Percentiles rank a stretch among this genome's conserved stretches.
Conservation (phyloP, 306 rosid species). For the Astragalus membranaceus region DNA sequence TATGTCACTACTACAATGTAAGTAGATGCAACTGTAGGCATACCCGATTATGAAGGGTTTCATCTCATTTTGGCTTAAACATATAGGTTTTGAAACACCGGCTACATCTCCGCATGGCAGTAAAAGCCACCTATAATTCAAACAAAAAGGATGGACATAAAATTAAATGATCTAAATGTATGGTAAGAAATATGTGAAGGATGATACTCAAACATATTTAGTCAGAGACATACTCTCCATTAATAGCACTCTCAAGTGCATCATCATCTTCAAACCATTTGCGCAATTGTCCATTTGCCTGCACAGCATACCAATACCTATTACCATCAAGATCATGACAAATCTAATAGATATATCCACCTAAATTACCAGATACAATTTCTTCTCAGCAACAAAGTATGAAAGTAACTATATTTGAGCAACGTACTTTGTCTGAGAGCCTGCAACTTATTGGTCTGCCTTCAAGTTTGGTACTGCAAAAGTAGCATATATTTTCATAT, state of each 20-base stretch:
- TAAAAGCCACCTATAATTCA: conserved; percentile 65
- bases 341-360: conserved; percentile 5
- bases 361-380: neutral
- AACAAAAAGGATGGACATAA: neutral
- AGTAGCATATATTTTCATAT: neutral
- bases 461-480: conserved; percentile 85
- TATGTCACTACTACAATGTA: neutral
- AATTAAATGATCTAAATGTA: neutral
- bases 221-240: conserved; percentile 66
- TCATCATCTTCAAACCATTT: conserved; percentile 88
- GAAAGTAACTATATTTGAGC: conserved; percentile 1
- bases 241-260: conserved; percentile 84
- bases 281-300: conserved; percentile 70
- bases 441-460: conserved; percentile 80
- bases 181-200: neutral
- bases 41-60: conserved; percentile 71
- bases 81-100: conserved; percentile 42
- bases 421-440: conserved; percentile 89
- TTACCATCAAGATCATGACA: conserved; percentile 23
- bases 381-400: conserved; percentile 6
- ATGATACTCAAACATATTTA: conserved; percentile 2
- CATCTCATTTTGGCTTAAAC: conserved; percentile 55
- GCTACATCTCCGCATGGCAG: conserved; percentile 56
- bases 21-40: conserved; percentile 4
- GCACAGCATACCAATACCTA: conserved; percentile 20